Evolutionary conservation across 257 asterid species (phyloP).

Genomic region (Nicotiana paniculata): DNA sequence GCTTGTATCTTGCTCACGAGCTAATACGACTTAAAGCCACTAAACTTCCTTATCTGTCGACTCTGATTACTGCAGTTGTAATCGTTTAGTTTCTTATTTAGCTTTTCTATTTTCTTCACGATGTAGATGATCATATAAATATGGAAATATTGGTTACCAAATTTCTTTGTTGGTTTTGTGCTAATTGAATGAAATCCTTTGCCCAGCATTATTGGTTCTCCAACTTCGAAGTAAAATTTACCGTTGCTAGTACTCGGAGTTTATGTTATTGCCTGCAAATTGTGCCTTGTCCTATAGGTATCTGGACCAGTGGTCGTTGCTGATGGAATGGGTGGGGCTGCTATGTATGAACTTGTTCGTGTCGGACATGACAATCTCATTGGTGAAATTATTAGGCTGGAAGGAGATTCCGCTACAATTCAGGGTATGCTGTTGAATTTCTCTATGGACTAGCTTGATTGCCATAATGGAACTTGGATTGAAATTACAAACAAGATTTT

Average conservation of each 20-base stretch:
- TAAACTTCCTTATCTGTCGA: neutral
- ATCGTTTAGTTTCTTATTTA: neutral
- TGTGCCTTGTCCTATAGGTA: constrained; percentile 35
- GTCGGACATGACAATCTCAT: constrained; percentile 95
- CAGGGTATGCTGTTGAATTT: constrained; percentile 44
- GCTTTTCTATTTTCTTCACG: neutral
- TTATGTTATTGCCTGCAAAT: neutral
- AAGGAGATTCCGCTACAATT: constrained; percentile 97
- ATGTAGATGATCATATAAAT: neutral
- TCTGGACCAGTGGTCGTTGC: constrained; percentile 98
- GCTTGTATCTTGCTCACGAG: neutral
- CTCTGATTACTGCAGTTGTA: neutral
- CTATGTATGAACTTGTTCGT: constrained; percentile 96
- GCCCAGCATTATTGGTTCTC: neutral
- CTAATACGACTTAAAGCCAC: neutral
- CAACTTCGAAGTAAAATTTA: neutral
- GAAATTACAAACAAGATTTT: neutral
- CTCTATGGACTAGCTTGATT: neutral
- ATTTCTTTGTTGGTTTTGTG: neutral
- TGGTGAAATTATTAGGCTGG: constrained; percentile 92
- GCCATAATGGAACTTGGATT: neutral
- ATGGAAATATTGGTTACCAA: neutral
- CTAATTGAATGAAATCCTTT: neutral
- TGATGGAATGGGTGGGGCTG: constrained; percentile 99
- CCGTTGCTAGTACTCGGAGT: neutral